Evolutionary conservation across 768 basidiomycete species (phyloP).

Genomic region (Russula vinacea): DNA sequence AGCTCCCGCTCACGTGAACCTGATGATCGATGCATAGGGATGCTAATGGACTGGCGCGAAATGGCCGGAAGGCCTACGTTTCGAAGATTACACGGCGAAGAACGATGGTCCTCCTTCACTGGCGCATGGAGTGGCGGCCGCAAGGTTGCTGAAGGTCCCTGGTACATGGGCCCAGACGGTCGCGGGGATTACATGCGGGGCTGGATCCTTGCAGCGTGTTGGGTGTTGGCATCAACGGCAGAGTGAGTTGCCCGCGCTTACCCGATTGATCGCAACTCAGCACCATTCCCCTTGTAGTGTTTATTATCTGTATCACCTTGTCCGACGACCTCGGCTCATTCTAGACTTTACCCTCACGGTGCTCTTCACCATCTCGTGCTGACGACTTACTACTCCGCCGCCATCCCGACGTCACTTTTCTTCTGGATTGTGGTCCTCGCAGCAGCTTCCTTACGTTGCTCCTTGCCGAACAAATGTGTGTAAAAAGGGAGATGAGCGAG

Average conservation of each 20-base stretch:
- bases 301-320: slow-evolving; percentile 79
- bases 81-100: slow-evolving; percentile 57
- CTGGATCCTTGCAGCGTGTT: slow-evolving; percentile 87
- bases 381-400: slow-evolving; percentile 86
- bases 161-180: slow-evolving; percentile 57
- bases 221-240: slow-evolving; percentile 75
- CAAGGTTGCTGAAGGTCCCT: slow-evolving; percentile 60
- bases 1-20: slow-evolving; percentile 8
- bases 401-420: slow-evolving; percentile 84
- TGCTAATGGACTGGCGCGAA: slow-evolving; percentile 98
- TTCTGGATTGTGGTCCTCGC: slow-evolving; percentile 82
- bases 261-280: slow-evolving; percentile 19
- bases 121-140: slow-evolving; percentile 82
- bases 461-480: slow-evolving; percentile 87
- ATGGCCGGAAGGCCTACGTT: slow-evolving; percentile 85
- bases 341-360: slow-evolving; percentile 93
- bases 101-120: slow-evolving; percentile 61
- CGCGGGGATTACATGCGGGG: slow-evolving; percentile 75
- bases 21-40: slow-evolving; percentile 47
- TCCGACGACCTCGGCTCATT: slow-evolving; percentile 89
- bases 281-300: slow-evolving; percentile 43
- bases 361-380: slow-evolving; percentile 86
- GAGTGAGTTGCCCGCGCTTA: slow-evolving; percentile 60
- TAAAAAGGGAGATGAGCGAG: slow-evolving; percentile 85
- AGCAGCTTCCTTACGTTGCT: slow-evolving; percentile 74